Conservation (phyloP, 805 yeast genomes). For the Candida succiphila region DNA sequence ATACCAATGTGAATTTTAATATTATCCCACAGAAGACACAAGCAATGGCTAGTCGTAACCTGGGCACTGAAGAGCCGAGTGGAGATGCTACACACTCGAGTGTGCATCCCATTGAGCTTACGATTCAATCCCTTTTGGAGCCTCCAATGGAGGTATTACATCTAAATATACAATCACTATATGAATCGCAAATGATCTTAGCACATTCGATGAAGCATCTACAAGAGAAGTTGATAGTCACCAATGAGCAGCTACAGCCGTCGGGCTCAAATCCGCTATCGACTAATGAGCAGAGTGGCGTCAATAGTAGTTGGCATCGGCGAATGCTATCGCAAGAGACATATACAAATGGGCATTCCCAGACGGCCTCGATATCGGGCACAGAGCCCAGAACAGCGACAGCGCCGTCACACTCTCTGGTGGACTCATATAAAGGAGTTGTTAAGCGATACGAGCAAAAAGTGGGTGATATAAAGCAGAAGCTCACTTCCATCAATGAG, state of each 20-base stretch:
- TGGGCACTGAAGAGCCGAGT: no score
- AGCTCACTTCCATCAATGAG: slow-evolving; percentile 12
- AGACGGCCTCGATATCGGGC: not conserved
- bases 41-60: no score
- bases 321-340: not conserved
- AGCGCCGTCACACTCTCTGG: no score
- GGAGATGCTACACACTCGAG: no score
- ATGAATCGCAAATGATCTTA: slow-evolving; percentile 47
- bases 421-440: no score
- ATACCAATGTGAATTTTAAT: no score
- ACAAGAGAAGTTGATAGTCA: slow-evolving; percentile 16
- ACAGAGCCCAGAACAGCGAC: no score
- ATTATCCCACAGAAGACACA: no score
- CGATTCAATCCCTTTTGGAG: slow-evolving; percentile 46
- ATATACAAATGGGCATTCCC: not conserved
- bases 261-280: no score
- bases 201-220: slow-evolving; percentile 35
- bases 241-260: no score
- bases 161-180: slow-evolving; percentile 38
- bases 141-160: slow-evolving; percentile 43
- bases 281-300: not conserved
- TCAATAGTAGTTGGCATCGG: not conserved
- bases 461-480: slow-evolving; percentile 13
- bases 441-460: slow-evolving; percentile 7
- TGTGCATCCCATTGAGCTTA: slow-evolving; percentile 49